Evolutionary conservation across 1,284 basidiomycete genomes (phyloP), one percentile per base, ranked within the genome.

Genomic region (Pseudozyma flocculosa): DNA sequence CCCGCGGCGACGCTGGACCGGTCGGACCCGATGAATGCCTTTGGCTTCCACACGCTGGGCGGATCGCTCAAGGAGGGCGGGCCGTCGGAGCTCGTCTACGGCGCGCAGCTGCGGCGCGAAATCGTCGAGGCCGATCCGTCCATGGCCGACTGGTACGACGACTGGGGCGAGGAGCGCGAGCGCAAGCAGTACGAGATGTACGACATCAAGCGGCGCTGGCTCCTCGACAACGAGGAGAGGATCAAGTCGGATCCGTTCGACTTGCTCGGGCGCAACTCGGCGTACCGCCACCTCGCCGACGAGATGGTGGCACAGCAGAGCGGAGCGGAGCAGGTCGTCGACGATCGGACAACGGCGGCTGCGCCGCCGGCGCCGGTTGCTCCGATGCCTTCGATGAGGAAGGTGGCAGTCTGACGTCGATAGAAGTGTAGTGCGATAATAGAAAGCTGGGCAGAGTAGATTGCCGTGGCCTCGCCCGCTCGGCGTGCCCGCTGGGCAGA

Each of bases 231-330:
- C 26, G 38, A 32, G 9, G 39, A 53, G 1, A 30, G 58, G 10
- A 66, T 66, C 29, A 13, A 46, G 4, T 41, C 51, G 30, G 63
- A 66, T 42, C 63, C 63, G 8, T 66, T 66, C 37, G 63, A 66
- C 26, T 36, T 66, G 21, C 19, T 61, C n/a, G 63, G 63, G 0
- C 34, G 19, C 29, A 65, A 61, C 40, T 32, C 21, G 7, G 43
- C 41, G 24, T 65, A 65, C 32, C 39, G 48, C 0, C 23, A 53
- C 30, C 40, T 62, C 19, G 43, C 50, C 11, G 18, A 30, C 0
- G 32, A 47, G 24, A 22, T 61, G 34, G 54, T 61, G 13, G 38
- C 26, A 29, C n/a, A n/a, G n/a, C n/a, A n/a, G n/a, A n/a, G n/a
- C n/a, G n/a, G n/a, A n/a, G n/a, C n/a, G n/a, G n/a, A n/a, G n/a